Conservation (phyloP, 2,329 filamentous ascomycete species). For the Ophiosphaerella narmari region DNA sequence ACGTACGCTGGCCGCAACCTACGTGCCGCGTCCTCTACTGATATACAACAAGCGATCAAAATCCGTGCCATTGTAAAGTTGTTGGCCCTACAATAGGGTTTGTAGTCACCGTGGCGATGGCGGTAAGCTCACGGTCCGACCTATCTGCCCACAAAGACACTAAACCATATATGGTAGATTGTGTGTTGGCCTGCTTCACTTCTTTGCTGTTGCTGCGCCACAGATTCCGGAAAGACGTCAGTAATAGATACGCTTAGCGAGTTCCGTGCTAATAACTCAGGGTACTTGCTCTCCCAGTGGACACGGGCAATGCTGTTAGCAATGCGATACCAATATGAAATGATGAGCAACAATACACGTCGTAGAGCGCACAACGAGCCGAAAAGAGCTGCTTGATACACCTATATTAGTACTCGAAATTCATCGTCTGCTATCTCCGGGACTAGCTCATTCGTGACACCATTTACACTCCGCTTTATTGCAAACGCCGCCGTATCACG, state of each 20-base stretch:
- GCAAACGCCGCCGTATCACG: too few species aligned
- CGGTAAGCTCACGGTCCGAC: slow-evolving; percentile 46
- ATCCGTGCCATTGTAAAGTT: slow-evolving; percentile 62
- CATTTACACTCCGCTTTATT: too few species aligned
- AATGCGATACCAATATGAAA: slow-evolving; percentile 51
- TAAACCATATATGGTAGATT: slow-evolving; percentile 42
- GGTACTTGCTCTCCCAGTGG: slow-evolving; percentile 58
- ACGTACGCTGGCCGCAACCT: slow-evolving; percentile 31
- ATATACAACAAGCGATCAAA: slow-evolving; percentile 54
- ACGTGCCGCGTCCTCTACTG: slow-evolving; percentile 8
- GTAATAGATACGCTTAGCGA: slow-evolving; percentile 16
- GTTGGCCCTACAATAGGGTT: slow-evolving; percentile 61
- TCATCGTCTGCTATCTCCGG: too few species aligned
- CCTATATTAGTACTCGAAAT: too few species aligned
- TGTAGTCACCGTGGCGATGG: slow-evolving; percentile 53
- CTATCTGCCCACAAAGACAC: slow-evolving; percentile 4
- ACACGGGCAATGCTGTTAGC: slow-evolving; percentile 56
- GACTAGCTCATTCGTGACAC: too few species aligned
- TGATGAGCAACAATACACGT: background rate
- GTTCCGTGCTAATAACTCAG: slow-evolving; percentile 40
- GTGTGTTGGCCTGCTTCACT: slow-evolving; percentile 61
- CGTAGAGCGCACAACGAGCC: background rate
- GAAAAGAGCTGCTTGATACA: too few species aligned
- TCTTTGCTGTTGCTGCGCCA: slow-evolving; percentile 62
- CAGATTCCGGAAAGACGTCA: slow-evolving; percentile 59